A percentile compares a stretch with the other conserved stretches of the same genome.
Evolutionary conservation across 2,329 filamentous ascomycete genomes (phyloP).

Genomic region (Gliomastix tumulicola): DNA sequence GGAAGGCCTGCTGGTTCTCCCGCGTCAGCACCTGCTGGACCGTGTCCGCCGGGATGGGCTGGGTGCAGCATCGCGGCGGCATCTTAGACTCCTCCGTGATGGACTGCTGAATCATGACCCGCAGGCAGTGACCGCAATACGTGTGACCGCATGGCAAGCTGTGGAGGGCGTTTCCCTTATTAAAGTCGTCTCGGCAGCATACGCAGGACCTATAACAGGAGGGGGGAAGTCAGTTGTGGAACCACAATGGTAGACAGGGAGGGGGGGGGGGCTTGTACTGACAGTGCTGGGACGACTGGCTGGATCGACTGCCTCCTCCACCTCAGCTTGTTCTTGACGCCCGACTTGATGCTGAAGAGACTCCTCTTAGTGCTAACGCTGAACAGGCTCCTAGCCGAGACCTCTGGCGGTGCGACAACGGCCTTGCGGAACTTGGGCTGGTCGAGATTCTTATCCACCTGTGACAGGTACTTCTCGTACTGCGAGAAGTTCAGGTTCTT

Average conservation of each 20-base stretch:
- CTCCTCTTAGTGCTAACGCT: slow-evolving; percentile 37
- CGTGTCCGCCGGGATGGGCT: slow-evolving; percentile 41
- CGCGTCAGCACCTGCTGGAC: slow-evolving; percentile 41
- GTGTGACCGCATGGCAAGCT: slow-evolving; percentile 50
- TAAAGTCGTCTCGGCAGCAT: slow-evolving; percentile 48
- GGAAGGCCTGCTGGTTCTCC: slow-evolving; percentile 46
- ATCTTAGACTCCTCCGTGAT: slow-evolving; percentile 51
- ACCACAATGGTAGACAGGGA: background rate
- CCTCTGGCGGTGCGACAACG: slow-evolving; percentile 17
- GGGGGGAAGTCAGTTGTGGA: background rate
- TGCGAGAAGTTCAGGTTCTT: slow-evolving; percentile 37
- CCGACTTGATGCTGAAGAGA: slow-evolving; percentile 36
- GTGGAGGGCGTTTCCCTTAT: slow-evolving; percentile 32
- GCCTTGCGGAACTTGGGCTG: slow-evolving; percentile 31
- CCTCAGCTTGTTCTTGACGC: slow-evolving; percentile 33
- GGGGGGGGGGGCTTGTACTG: slow-evolving; percentile 9
- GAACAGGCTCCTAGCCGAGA: slow-evolving; percentile 30
- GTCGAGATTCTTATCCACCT: slow-evolving; percentile 33
- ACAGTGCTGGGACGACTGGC: slow-evolving; percentile 23
- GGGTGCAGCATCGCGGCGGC: slow-evolving; percentile 54
- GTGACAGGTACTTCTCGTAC: slow-evolving; percentile 44
- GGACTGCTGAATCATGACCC: slow-evolving; percentile 46
- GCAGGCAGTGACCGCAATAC: slow-evolving; percentile 49
- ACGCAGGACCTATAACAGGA: slow-evolving; percentile 40
- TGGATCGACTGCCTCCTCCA: slow-evolving; percentile 29